A percentile compares a stretch with the other conserved stretches of the same genome.
phyloP scores from a whole-genome alignment of 2,329 filamentous ascomycete species.

The Colletotrichum falcatum region DNA sequence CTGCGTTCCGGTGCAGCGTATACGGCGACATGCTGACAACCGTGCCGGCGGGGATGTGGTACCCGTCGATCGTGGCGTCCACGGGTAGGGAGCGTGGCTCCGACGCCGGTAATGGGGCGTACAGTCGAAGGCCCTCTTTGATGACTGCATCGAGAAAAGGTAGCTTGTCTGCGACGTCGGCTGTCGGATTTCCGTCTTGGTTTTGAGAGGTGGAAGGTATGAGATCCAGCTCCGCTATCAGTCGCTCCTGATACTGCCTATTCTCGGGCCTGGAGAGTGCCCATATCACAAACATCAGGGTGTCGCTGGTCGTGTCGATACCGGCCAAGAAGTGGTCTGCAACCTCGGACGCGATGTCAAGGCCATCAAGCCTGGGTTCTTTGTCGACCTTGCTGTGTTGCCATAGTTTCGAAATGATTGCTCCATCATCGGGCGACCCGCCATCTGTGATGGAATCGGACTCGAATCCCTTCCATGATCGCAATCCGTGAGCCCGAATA shows the following conservation, averaged over 20 bases:
- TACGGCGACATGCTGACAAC: constrained; percentile 47
- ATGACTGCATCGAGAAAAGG: constrained; percentile 61
- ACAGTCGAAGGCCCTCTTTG: constrained; percentile 62
- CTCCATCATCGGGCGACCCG: background rate
- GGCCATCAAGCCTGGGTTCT: constrained; percentile 18
- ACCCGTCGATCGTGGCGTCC: constrained; percentile 44
- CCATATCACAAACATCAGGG: constrained; percentile 63
- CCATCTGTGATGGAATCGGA: constrained; percentile 3
- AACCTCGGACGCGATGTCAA: constrained; percentile 62
- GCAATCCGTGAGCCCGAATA: constrained; percentile 51
- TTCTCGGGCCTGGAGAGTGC: constrained; percentile 59
- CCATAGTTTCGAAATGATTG: constrained; percentile 50
- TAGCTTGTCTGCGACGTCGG: constrained; percentile 52
- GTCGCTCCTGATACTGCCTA: constrained; percentile 53
- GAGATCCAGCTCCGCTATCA: background rate
- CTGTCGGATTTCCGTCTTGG: constrained; percentile 47
- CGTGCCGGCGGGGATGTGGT: constrained; percentile 43
- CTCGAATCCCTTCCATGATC: background rate
- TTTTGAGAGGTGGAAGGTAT: constrained; percentile 45
- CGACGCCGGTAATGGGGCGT: constrained; percentile 63
- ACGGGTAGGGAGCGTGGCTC: constrained; percentile 56
- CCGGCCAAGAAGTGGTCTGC: constrained; percentile 66
- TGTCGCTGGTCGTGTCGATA: constrained; percentile 65
- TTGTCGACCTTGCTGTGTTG: constrained; percentile 49
- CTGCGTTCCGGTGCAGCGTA: constrained; percentile 45